phyloP scores from a whole-genome alignment of 139 green algal genomes.

The Tetraselmis striata region DNA sequence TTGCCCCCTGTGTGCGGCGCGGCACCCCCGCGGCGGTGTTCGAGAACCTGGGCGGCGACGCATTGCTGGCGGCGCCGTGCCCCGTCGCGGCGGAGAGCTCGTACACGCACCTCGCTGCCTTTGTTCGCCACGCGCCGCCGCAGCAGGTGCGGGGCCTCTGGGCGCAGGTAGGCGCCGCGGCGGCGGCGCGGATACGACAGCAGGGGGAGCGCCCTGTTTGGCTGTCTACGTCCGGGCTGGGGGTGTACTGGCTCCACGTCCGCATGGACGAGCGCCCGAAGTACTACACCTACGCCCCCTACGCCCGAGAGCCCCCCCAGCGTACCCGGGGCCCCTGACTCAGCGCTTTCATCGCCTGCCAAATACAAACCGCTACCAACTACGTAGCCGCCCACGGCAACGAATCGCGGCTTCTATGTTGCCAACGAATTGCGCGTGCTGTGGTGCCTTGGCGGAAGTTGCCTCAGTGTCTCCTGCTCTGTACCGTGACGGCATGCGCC shows the following conservation, averaged over 20 bases:
- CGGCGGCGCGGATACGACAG: not conserved
- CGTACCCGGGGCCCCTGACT: too few species aligned
- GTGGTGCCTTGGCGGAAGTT: too few species aligned
- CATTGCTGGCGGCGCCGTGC: not conserved
- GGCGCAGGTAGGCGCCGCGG: not conserved
- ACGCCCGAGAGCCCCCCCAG: not conserved
- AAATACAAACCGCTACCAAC: too few species aligned
- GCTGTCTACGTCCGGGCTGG: constrained; percentile 7
- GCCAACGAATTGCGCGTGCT: too few species aligned
- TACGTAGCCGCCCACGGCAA: too few species aligned
- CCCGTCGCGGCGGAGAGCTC: not conserved
- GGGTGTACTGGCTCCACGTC: constrained; percentile 16
- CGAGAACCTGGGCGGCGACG: not conserved
- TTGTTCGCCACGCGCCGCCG: not conserved
- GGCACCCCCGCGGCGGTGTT: not conserved
- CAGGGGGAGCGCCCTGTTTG: not conserved
- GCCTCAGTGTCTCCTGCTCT: too few species aligned
- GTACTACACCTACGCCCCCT: constrained; percentile 5
- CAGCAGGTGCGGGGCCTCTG: not conserved
- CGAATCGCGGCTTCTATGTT: too few species aligned
- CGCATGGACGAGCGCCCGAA: constrained; percentile 7
- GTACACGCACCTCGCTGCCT: not conserved
- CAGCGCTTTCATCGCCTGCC: too few species aligned
- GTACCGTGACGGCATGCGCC: too few species aligned
- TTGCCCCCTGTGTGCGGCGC: not conserved